Percentiles rank a stretch among this genome's conserved stretches.
Conservation (phyloP, 1,139 yeast species). For the Saccharomyces pastorianus region DNA sequence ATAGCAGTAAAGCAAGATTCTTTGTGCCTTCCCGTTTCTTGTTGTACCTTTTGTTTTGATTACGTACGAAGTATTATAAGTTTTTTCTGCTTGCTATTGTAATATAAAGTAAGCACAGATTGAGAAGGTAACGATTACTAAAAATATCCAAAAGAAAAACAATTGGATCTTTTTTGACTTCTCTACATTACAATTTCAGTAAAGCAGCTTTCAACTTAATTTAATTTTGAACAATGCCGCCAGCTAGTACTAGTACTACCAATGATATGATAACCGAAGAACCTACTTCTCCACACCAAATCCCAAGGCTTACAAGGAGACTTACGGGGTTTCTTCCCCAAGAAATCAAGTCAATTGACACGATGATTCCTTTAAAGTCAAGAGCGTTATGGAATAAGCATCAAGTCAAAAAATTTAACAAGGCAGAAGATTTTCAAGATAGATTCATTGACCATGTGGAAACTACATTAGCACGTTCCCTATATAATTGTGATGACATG, state of each 20-base stretch:
- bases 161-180: neutral
- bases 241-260: constrained; percentile 15
- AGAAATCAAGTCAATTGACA: constrained; percentile 76
- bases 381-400: constrained; percentile 71
- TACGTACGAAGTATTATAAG: neutral
- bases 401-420: constrained; percentile 43
- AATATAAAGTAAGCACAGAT: no score
- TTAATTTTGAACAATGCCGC: constrained; percentile 3
- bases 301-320: constrained; percentile 49
- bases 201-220: neutral
- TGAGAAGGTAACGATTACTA: neutral
- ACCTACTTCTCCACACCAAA: constrained; percentile 23
- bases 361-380: constrained; percentile 69
- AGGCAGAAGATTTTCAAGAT: constrained; percentile 55
- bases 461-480: constrained; percentile 77
- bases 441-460: constrained; percentile 81
- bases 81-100: neutral
- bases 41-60: neutral
- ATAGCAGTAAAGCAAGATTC: neutral
- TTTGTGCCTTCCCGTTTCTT: neutral
- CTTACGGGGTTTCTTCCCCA: constrained; percentile 87
- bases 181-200: neutral
- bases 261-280: constrained; percentile 29
- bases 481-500: constrained; percentile 84
- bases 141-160: neutral